Evolutionary conservation across 225 moss, liverwort and hornwort genomes (phyloP), one percentile per base, ranked within the genome.

Genomic region (Physcomitrium patens): DNA sequence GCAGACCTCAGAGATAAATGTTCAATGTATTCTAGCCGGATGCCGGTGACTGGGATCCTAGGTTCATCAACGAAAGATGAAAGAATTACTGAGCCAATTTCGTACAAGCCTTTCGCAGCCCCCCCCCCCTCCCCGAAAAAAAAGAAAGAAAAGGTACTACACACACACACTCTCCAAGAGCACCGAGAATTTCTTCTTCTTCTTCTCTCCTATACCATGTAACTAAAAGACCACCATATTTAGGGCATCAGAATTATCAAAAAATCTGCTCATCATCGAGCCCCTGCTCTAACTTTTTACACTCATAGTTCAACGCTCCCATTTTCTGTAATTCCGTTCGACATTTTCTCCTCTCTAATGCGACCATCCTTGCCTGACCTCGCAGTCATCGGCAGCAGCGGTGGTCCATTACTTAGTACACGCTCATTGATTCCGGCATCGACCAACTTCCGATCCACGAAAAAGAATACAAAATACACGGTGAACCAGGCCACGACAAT

Each of bases 401-500:
- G 80, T n/a, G 57, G 69, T 1, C 80, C 83, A 14, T 20, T 74
- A 10, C 73, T 77, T 48, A 69, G 74, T 19, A 86, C 77, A 1
- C 82, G 75, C 61, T 83, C 82, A 56, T 50, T 12, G 41, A 72
- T 7, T 65, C 89, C 92, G 62, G 80, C 80, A 59, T 92, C 92
- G 45, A 86, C 89, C 37, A 95, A 83, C 24, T 83, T 79, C 18
- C 95, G 85, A 63, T 92, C 95, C 14, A 95, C 91, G 59, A 89
- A 92, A 73, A 92, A 91, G 63, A 95, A 95, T 52, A 95, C 83
- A 42, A 95, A 72, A 76, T 85, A 91, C 3, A 91, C 95, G 9
- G 93, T 89, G 69, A 68, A 96, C 96, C 96, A 96, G 48, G 96
- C 96, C 45, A 96, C 89, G 27, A 96, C 90, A 59, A 96, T 90